Conservation (phyloP, 169 alveolate genomes). For the Babesia microti region DNA sequence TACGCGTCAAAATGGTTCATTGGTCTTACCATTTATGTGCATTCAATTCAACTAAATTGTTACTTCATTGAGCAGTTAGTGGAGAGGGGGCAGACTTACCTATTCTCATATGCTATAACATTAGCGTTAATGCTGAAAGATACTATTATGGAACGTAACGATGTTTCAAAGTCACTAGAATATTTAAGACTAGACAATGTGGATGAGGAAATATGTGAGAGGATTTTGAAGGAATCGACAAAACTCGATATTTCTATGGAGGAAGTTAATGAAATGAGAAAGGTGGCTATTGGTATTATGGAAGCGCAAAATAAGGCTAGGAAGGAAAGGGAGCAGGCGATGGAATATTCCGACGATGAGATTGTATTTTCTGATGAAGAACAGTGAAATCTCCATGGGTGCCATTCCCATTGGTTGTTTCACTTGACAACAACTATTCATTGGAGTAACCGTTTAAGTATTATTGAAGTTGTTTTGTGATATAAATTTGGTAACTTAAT, state of each 20-base stretch:
- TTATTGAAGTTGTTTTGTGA: too few species aligned
- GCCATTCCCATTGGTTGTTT: too few species aligned
- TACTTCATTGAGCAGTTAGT: constrained; percentile 41
- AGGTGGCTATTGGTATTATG: constrained; percentile 48
- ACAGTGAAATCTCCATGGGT: too few species aligned
- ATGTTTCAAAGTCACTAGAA: constrained; percentile 45
- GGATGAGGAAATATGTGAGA: constrained; percentile 42
- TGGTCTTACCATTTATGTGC: constrained; percentile 55
- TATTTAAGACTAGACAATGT: constrained; percentile 52
- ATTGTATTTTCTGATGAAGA: constrained; percentile 45
- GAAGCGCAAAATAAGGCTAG: constrained; percentile 47
- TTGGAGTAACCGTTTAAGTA: too few species aligned
- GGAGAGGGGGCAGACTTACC: constrained; percentile 46
- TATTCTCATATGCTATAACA: constrained; percentile 54
- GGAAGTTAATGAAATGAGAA: constrained; percentile 29
- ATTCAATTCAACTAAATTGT: constrained; percentile 48
- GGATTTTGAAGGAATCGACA: constrained; percentile 34
- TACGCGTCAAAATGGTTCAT: constrained; percentile 68
- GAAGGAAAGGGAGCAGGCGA: constrained; percentile 28
- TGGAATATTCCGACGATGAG: constrained; percentile 36
- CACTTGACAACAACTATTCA: too few species aligned
- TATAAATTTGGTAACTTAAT: too few species aligned
- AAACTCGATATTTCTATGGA: constrained; percentile 33
- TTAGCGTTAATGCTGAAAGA: constrained; percentile 39
- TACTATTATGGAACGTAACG: constrained; percentile 40